Percentiles rank a stretch among this genome's conserved stretches.
phyloP scores from a whole-genome alignment of 78 protist genomes.

The Chrysochromulina parva region DNA sequence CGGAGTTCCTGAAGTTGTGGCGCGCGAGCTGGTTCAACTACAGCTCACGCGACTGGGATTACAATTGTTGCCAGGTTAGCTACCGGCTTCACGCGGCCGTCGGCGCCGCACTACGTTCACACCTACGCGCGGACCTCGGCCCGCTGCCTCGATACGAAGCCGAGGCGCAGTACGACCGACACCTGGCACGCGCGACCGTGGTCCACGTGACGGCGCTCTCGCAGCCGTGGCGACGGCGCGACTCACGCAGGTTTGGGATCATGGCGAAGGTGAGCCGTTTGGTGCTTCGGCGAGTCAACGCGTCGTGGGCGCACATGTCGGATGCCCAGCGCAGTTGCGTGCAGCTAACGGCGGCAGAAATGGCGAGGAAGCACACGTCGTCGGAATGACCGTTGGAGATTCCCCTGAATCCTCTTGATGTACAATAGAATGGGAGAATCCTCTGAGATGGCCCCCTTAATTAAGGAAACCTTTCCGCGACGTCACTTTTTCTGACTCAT shows the following conservation, averaged over 20 bases:
- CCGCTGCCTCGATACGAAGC: not conserved
- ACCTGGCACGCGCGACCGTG: not conserved
- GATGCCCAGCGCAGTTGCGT: too few relatives aligned
- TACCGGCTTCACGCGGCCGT: too few relatives aligned
- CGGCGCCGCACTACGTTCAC: not conserved
- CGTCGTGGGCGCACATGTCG: too few relatives aligned
- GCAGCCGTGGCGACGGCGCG: not conserved
- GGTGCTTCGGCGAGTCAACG: too few relatives aligned
- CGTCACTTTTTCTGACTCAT: too few relatives aligned
- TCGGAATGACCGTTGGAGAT: too few relatives aligned
- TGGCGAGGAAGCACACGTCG: too few relatives aligned
- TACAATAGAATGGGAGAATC: too few relatives aligned
- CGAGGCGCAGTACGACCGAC: not conserved
- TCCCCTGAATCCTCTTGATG: too few relatives aligned
- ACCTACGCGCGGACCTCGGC: not conserved
- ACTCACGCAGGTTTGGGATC: not conserved
- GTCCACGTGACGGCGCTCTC: not conserved
- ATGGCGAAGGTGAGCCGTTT: not conserved
- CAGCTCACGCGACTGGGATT: not conserved
- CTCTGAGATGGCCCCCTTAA: too few relatives aligned
- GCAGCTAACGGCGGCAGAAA: too few relatives aligned
- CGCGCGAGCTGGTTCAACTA: not conserved
- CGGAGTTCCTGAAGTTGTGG: not conserved
- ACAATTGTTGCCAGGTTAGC: not conserved
- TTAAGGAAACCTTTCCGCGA: too few relatives aligned